These are phyloP conservation scores for Cryphonectria carpinicola DNA, from an alignment of 2,329 filamentous ascomycete genomes.

Conservation along the genomic window DNA sequence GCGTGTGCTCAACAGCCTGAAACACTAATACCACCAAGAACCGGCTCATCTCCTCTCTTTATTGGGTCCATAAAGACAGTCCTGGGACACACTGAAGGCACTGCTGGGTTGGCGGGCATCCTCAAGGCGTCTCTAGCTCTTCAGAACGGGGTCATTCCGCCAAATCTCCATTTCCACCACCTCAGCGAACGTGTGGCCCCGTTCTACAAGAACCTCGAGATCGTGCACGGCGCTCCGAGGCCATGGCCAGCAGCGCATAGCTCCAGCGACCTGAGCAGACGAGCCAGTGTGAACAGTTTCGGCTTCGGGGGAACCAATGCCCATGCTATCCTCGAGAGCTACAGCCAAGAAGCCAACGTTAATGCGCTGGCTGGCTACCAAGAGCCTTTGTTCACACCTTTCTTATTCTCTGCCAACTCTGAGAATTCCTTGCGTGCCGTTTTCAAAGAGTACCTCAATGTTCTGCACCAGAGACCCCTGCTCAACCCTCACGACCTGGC, in stretches of 20 bases:
- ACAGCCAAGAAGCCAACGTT: no score
- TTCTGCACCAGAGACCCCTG: no score
- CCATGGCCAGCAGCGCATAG: constrained; percentile 23
- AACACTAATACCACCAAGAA: no score
- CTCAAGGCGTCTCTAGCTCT: constrained; percentile 43
- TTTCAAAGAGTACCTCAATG: no score
- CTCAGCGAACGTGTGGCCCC: constrained; percentile 44
- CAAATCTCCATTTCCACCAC: no score
- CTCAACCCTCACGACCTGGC: no score
- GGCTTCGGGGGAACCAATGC: constrained; percentile 27
- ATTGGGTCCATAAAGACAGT: constrained; percentile 41
- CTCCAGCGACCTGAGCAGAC: not conserved
- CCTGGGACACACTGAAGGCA: constrained; percentile 47
- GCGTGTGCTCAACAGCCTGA: no score
- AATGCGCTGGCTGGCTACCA: no score
- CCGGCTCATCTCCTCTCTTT: no score
- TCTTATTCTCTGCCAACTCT: constrained; percentile 39
- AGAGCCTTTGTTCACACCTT: constrained; percentile 32
- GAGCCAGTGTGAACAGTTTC: constrained; percentile 26
- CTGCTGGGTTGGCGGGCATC: constrained; percentile 46
- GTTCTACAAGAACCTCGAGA: constrained; percentile 35
- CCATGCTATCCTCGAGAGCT: constrained; percentile 21
- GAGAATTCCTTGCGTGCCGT: no score
- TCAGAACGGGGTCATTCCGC: no score
- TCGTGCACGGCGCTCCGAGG: no score